Conservation (phyloP, 2,329 filamentous ascomycete species). For the Fusarium tjaetaba region DNA sequence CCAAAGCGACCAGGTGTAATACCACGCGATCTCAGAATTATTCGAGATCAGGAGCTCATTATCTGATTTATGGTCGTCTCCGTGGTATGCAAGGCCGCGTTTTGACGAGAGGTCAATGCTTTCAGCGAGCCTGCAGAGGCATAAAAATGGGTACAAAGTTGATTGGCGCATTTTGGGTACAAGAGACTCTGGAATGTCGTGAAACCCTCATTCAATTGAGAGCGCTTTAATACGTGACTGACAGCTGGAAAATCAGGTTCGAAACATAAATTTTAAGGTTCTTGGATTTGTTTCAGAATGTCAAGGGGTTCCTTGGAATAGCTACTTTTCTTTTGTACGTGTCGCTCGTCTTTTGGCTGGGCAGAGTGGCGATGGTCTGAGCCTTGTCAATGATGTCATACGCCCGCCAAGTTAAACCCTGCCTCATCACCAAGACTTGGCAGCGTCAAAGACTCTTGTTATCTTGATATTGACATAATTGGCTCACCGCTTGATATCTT, state of each 20-base stretch:
- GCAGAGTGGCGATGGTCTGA: conserved; percentile 20
- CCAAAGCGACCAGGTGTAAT: conserved; percentile 55
- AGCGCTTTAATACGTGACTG: background rate
- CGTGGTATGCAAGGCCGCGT: conserved; percentile 39
- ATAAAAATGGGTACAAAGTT: background rate
- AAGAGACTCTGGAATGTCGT: background rate
- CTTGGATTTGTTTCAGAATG: conserved; percentile 17
- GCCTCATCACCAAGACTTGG: conserved; percentile 24
- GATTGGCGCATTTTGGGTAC: conserved; percentile 15
- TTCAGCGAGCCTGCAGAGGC: background rate
- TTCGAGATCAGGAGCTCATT: conserved; percentile 49
- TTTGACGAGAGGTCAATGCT: conserved; percentile 32
- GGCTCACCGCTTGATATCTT: background rate
- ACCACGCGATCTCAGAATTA: conserved; percentile 53
- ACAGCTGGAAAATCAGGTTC: conserved; percentile 8
- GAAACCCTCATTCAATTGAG: too few relatives aligned
- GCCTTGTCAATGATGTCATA: conserved; percentile 25
- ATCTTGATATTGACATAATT: background rate
- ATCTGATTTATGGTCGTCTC: conserved; percentile 46
- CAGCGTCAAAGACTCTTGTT: background rate
- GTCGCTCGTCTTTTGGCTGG: conserved; percentile 4
- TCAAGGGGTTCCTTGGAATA: conserved; percentile 24
- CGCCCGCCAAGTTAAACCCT: conserved; percentile 8
- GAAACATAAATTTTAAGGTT: conserved; percentile 7
- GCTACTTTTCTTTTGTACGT: conserved; percentile 6